Evolutionary conservation across 805 yeast genomes (phyloP).

Genomic region (Ogataea trehaloabstinens): DNA sequence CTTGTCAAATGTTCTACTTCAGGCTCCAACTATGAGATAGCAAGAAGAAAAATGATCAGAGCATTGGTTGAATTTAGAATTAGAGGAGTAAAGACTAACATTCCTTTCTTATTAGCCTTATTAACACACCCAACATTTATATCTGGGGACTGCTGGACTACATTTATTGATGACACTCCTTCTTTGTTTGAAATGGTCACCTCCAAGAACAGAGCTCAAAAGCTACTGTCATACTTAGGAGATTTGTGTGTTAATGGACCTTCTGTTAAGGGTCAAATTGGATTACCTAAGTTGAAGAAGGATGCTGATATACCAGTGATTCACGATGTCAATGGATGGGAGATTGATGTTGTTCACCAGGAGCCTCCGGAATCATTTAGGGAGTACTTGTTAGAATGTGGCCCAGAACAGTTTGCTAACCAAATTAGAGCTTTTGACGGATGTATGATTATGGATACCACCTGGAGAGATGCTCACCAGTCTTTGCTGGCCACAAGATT

Average conservation of each 20-base stretch:
- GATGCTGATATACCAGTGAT: constrained; percentile 76
- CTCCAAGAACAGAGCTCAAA: constrained; percentile 96
- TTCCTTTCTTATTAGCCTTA: constrained; percentile 89
- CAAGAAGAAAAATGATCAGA: constrained; percentile 96
- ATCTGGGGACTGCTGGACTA: constrained; percentile 92
- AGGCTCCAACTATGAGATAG: constrained; percentile 96
- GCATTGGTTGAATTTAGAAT: constrained; percentile 96
- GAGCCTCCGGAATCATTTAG: constrained; percentile 87
- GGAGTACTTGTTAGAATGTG: constrained; percentile 75
- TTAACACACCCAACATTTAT: constrained; percentile 88
- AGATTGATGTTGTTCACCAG: constrained; percentile 46
- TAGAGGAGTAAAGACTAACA: constrained; percentile 98
- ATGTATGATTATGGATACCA: constrained; percentile 93
- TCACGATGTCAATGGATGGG: constrained; percentile 58
- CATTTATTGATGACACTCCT: constrained; percentile 98
- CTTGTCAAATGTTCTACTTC: constrained; percentile 95
- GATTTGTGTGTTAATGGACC: constrained; percentile 96
- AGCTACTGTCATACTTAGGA: constrained; percentile 84
- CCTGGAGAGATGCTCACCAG: constrained; percentile 99
- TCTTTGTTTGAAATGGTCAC: constrained; percentile 89
- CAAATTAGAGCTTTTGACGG: constrained; percentile 84
- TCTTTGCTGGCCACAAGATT: constrained; percentile 96
- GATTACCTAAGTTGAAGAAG: constrained; percentile 76
- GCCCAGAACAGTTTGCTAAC: constrained; percentile 88
- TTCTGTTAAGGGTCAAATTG: constrained; percentile 92